These are phyloP conservation scores for Colletotrichum truncatum DNA, from an alignment of 2,329 filamentous ascomycete genomes.

Conservation along the genomic window DNA sequence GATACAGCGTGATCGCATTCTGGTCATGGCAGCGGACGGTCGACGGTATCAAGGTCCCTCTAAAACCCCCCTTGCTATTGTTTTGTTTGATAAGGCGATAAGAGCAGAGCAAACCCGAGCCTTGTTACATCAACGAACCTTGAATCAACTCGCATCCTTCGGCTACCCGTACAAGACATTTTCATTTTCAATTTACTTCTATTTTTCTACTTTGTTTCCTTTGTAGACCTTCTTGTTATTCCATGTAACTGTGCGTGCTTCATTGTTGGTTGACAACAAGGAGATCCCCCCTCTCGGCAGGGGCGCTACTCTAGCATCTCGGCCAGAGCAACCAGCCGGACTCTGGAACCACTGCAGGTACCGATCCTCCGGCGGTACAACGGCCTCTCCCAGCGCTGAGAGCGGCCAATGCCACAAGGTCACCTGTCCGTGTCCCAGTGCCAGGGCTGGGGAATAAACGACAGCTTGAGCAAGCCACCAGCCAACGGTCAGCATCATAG, in stretches of 20 bases:
- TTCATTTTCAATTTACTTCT: no score
- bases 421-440: constrained; percentile 17
- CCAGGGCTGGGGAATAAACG: background rate
- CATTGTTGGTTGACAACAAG: no score
- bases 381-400: constrained; percentile 13
- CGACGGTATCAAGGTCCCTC: background rate
- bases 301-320: constrained; percentile 7
- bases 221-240: no score
- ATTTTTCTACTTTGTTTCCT: no score
- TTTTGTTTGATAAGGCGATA: constrained; percentile 18
- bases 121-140: constrained; percentile 17
- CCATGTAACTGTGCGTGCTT: no score
- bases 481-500: background rate
- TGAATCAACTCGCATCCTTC: constrained; percentile 1
- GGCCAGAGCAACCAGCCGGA: constrained; percentile 9
- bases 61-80: background rate
- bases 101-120: constrained; percentile 17
- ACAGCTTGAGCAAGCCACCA: background rate
- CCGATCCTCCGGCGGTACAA: constrained; percentile 24
- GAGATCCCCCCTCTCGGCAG: background rate
- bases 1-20: constrained; percentile 6
- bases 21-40: constrained; percentile 9
- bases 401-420: constrained; percentile 15
- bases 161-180: no score
- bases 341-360: constrained; percentile 21